Evolutionary conservation across 2,329 filamentous ascomycete species (phyloP).

Genomic region (Aspergillus piperis): DNA sequence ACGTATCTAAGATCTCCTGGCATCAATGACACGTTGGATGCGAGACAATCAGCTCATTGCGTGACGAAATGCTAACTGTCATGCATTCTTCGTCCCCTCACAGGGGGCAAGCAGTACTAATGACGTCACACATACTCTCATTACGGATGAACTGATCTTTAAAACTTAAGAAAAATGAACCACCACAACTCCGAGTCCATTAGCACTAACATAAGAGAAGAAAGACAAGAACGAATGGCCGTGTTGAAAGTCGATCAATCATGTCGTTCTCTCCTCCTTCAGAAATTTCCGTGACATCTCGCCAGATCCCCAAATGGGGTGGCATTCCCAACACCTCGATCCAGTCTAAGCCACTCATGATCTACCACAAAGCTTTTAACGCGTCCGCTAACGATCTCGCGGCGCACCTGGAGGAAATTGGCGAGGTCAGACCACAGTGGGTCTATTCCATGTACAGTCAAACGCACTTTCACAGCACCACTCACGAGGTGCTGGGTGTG

Average conservation of each 20-base stretch:
- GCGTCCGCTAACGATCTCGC: constrained; percentile 56
- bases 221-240: not conserved
- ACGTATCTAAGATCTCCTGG: not conserved
- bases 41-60: too few relatives aligned
- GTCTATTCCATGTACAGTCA: constrained; percentile 68
- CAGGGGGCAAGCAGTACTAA: not conserved
- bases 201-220: not conserved
- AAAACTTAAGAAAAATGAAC: not conserved
- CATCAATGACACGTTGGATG: not conserved
- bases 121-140: not conserved
- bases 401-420: constrained; percentile 54
- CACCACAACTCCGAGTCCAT: not conserved
- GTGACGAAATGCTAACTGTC: too few relatives aligned
- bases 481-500: constrained; percentile 67
- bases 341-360: constrained; percentile 63
- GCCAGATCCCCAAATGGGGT: constrained; percentile 60
- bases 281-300: constrained; percentile 57
- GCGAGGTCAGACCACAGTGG: constrained; percentile 65
- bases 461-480: constrained; percentile 68
- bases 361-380: constrained; percentile 64
- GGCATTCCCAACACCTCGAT: constrained; percentile 66
- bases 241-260: not conserved
- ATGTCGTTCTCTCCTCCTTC: constrained; percentile 49
- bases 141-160: not conserved
- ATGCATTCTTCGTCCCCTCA: too few relatives aligned